A percentile compares a stretch with the other conserved stretches of the same genome.
Evolutionary conservation across 306 rosid species (phyloP).

Genomic region (Neltuma alba): DNA sequence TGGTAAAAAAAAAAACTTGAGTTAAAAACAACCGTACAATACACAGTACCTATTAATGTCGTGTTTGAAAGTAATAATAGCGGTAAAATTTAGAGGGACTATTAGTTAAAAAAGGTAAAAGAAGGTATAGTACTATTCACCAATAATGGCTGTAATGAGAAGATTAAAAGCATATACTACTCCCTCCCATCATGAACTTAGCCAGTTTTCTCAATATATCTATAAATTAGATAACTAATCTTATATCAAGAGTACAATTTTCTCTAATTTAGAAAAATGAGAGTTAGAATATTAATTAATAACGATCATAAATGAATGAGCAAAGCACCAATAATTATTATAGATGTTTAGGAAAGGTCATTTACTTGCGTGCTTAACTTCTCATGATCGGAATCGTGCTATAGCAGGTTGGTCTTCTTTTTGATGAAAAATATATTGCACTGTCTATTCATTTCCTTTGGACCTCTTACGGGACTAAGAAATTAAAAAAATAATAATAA

Average conservation of each 20-base stretch:
- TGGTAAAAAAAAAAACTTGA: too few species aligned
- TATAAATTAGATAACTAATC: too few species aligned
- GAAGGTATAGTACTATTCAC: not conserved
- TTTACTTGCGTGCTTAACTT: slow-evolving; percentile 50
- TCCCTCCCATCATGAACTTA: too few species aligned
- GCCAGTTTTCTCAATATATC: too few species aligned
- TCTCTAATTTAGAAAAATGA: not conserved
- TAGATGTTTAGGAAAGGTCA: not conserved
- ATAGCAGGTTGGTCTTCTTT: slow-evolving; percentile 66
- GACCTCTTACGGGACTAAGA: slow-evolving; percentile 28
- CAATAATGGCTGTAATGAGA: not conserved
- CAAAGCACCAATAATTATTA: slow-evolving; percentile 15
- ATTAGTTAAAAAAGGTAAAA: not conserved
- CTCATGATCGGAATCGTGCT: slow-evolving; percentile 44
- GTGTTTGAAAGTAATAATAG: not conserved
- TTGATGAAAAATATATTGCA: slow-evolving; percentile 49
- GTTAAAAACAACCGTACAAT: not conserved
- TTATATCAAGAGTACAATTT: too few species aligned
- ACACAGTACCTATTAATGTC: not conserved
- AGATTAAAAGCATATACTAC: too few species aligned
- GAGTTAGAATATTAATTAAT: not conserved
- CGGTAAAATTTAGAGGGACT: not conserved
- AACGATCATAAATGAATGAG: not conserved
- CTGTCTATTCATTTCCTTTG: slow-evolving; percentile 22
- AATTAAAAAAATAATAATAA: too few species aligned